Evolutionary conservation across 2,329 filamentous ascomycete species (phyloP), one percentile per base, ranked within the genome.

Genomic region (Aulographum hederae): DNA sequence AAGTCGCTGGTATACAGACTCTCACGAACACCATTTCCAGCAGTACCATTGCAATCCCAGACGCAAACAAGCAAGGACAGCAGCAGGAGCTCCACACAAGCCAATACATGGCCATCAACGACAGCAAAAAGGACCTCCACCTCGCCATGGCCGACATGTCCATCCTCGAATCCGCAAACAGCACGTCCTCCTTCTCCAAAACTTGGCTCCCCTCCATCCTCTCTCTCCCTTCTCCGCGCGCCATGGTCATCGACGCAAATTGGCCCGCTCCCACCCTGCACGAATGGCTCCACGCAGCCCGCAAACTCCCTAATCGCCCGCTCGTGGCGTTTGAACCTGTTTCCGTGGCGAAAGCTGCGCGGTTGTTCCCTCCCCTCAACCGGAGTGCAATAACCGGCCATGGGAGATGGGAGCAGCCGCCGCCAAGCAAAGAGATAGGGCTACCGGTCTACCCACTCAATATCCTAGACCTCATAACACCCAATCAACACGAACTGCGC

Each of bases 111-210:
- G 78, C 86, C 12, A 62, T 95, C 40, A 98, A 95, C 48, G 79
- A 91, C 46, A 61, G 62, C 1, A 70, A 76, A 37, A 91, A 84
- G 51, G 78, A 85, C 39, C 68, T 98, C 2, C 65, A 85, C n/a
- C 55, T 94, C 39, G 86, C 84, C 28, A 92, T 94, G 81, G 85
- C 86, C 4, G 89, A 95, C 48, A 94, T 95, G 84, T 69, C 64
- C 34, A 86, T 93, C 43, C 69, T 93, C 25, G 63, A 71, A 41
- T 8, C 11, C 25, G 18, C 29, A 27, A 20, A 26, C 21, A n/a
- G n/a, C n/a, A n/a, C n/a, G n/a, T n/a, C n/a, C n/a, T n/a, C n/a
- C n/a, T 19, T 29, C 29, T 6, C 46, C 57, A 20, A 53, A 61
- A 30, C 58, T 64, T 28, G 45, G 52, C 13, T 41, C 39, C 30